Evolutionary conservation across 2,329 filamentous ascomycete species (phyloP), one percentile per base, ranked within the genome.

Genomic region (Ustulina deusta): DNA sequence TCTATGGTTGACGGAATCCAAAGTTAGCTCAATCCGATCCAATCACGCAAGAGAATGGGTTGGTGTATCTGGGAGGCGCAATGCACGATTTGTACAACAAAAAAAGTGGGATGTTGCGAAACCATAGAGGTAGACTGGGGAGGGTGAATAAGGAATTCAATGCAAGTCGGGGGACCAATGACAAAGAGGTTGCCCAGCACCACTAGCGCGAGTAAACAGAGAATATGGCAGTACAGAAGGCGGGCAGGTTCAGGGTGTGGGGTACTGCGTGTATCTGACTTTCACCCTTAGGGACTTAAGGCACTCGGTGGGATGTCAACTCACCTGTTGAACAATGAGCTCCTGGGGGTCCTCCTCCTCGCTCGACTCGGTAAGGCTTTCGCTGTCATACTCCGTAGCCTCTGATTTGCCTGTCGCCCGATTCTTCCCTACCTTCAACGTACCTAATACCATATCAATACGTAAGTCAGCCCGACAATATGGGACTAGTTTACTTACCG

Each of bases 261-360:
- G 61, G 42, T 59, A 62, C 32, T 46, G n/a, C 15, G 25, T 38
- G 42, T 49, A 51, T 46, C 2, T 51, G 32, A 22, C 58, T 46
- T 25, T 5, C 22, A 20, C 34, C 20, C 36, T 40, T 36, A 34
- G 29, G 48, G 25, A 58, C n/a, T n/a, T n/a, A n/a, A 44, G 40
- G 22, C 34, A 52, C 15, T 20, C 20, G 38, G 58, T 58, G 46
- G 10, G 10, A 48, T 44, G 17, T 6, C 27, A 42, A 68, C 67
- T 61, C 13, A 71, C 66, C 54, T 69, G 46, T 27, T 59, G 64
- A 59, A 69, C 64, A 44, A 56, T 44, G 20, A 61, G 40, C 36
- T 71, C 64, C 55, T 44, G 34, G 13, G 61, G 51, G 17, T 69
- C 69, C 17, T 71, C 69, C 34, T 71, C 69, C 1, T 68, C 67